Evolutionary conservation across 2,329 filamentous ascomycete species (phyloP).

Genomic region (Sporothrix inflata): DNA sequence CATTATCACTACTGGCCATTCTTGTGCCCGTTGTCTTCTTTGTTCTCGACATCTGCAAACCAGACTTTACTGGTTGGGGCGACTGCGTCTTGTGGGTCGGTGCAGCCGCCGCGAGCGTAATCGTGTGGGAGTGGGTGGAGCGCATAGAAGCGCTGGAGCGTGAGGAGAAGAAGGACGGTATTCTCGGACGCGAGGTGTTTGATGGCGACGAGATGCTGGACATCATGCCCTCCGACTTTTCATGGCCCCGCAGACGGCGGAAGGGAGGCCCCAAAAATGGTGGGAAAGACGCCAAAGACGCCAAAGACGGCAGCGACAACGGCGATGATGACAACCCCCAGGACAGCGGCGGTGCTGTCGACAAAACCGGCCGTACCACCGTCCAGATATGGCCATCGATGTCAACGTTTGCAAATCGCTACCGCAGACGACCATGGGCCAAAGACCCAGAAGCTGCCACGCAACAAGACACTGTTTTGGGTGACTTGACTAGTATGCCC

Average conservation of each 20-base stretch:
- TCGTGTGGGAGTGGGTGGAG: constrained; percentile 98
- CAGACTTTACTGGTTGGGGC: constrained; percentile 86
- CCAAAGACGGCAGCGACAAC: constrained; percentile 38
- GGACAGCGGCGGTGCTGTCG: neutral
- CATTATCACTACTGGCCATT: constrained; percentile 78
- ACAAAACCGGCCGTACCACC: neutral
- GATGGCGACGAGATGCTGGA: constrained; percentile 94
- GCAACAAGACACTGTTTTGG: constrained; percentile 1
- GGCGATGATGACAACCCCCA: constrained; percentile 42
- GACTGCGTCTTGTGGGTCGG: constrained; percentile 98
- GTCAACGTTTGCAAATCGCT: constrained; percentile 47
- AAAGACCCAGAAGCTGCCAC: constrained; percentile 14
- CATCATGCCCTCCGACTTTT: constrained; percentile 54
- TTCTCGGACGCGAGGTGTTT: constrained; percentile 86
- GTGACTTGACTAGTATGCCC: neutral
- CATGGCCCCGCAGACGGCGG: constrained; percentile 49
- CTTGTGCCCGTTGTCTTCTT: constrained; percentile 92
- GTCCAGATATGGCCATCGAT: constrained; percentile 32
- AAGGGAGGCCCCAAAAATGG: constrained; percentile 41
- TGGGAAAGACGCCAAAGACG: constrained; percentile 41
- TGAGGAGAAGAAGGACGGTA: constrained; percentile 92
- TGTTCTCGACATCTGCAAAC: constrained; percentile 83
- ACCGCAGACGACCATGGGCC: constrained; percentile 42
- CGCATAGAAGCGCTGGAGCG: constrained; percentile 89
- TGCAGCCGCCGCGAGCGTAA: constrained; percentile 89